Evolutionary conservation across 192 early-diverging fungal genomes (phyloP).

Genomic region (Coemansia erecta): DNA sequence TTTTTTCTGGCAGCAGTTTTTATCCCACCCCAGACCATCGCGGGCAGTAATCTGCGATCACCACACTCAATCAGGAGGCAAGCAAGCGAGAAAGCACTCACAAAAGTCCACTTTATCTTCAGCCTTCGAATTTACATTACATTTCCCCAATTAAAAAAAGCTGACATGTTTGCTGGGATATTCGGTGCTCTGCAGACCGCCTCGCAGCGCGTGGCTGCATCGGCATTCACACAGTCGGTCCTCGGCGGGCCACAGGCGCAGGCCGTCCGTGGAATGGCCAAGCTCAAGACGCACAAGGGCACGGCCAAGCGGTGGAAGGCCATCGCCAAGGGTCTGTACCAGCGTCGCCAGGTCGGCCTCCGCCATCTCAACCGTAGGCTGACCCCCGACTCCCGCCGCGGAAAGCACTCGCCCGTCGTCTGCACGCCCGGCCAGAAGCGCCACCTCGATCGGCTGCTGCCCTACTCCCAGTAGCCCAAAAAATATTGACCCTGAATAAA

Average conservation of each 20-base stretch:
- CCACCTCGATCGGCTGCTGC: constrained; percentile 45
- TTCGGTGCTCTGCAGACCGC: constrained; percentile 19
- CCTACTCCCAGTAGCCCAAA: constrained; percentile 15
- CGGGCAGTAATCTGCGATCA: no score
- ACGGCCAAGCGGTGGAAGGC: constrained; percentile 51
- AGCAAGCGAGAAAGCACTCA: no score
- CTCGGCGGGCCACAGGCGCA: constrained; percentile 43
- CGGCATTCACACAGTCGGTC: constrained; percentile 8
- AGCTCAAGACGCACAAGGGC: constrained; percentile 54
- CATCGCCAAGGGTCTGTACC: constrained; percentile 37
- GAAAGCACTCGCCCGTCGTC: constrained; percentile 45
- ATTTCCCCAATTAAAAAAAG: background rate
- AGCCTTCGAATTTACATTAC: background rate
- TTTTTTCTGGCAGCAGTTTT: no score
- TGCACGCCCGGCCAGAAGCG: constrained; percentile 45
- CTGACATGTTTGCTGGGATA: constrained; percentile 29
- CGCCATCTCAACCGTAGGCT: constrained; percentile 46
- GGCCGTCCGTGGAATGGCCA: constrained; percentile 44
- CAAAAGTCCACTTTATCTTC: background rate
- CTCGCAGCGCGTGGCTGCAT: constrained; percentile 15
- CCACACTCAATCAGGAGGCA: no score
- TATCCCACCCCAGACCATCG: no score
- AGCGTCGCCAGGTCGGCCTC: constrained; percentile 41
- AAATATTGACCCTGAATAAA: background rate
- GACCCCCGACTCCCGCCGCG: constrained; percentile 29